Evolutionary conservation across 2,329 filamentous ascomycete species (phyloP).

Genomic region (Microcera coccophila): DNA sequence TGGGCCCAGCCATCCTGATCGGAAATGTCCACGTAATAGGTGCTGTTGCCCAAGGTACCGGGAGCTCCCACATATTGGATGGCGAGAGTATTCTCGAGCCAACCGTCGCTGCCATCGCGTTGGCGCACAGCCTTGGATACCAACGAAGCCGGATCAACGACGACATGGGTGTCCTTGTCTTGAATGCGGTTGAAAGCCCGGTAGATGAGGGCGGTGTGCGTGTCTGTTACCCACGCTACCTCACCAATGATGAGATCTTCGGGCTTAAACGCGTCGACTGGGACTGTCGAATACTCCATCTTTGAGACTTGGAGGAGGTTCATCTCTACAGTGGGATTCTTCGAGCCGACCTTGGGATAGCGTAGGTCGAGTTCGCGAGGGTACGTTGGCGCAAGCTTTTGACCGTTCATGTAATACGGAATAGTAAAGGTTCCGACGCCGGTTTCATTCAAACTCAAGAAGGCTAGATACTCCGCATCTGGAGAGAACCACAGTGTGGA

Average conservation of each 20-base stretch:
- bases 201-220: slow-evolving; percentile 59
- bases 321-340: slow-evolving; percentile 61
- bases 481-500: slow-evolving; percentile 90
- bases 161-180: slow-evolving; percentile 58
- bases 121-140: slow-evolving; percentile 49
- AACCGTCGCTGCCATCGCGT: slow-evolving; percentile 56
- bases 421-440: slow-evolving; percentile 63
- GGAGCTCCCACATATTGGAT: slow-evolving; percentile 53
- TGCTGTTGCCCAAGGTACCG: slow-evolving; percentile 31
- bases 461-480: slow-evolving; percentile 81
- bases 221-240: slow-evolving; percentile 62
- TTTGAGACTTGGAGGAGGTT: slow-evolving; percentile 53
- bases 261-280: slow-evolving; percentile 54
- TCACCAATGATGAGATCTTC: slow-evolving; percentile 65
- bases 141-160: slow-evolving; percentile 50
- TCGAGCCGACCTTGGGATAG: slow-evolving; percentile 66
- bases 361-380: slow-evolving; percentile 59
- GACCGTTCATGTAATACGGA: slow-evolving; percentile 61
- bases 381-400: slow-evolving; percentile 56
- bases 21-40: slow-evolving; percentile 63
- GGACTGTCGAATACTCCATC: slow-evolving; percentile 42
- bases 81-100: slow-evolving; percentile 57
- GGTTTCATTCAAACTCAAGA: slow-evolving; percentile 80
- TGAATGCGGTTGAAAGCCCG: slow-evolving; percentile 67
- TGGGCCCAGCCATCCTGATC: slow-evolving; percentile 68